phyloP scores from a whole-genome alignment of 768 basidiomycete species.

The Boletus sp. region DNA sequence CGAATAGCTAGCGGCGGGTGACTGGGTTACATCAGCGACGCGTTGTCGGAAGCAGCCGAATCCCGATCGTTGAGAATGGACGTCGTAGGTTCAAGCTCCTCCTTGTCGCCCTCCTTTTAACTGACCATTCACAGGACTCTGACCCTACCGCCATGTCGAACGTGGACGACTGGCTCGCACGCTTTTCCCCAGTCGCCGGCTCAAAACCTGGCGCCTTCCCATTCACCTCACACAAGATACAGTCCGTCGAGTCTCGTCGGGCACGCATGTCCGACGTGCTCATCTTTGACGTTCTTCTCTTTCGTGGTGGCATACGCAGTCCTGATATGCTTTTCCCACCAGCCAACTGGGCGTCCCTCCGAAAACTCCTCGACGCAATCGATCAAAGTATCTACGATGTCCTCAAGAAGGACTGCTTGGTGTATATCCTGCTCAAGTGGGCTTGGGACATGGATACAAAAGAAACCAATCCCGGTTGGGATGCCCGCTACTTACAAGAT shows the following conservation, averaged over 20 bases:
- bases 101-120: not conserved
- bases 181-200: slow-evolving; percentile 46
- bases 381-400: slow-evolving; percentile 61
- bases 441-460: slow-evolving; percentile 65
- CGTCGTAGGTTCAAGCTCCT: slow-evolving; percentile 6
- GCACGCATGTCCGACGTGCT: slow-evolving; percentile 59
- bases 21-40: slow-evolving; percentile 5
- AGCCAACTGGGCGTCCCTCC: slow-evolving; percentile 49
- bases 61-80: slow-evolving; percentile 4
- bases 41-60: slow-evolving; percentile 9
- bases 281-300: slow-evolving; percentile 72
- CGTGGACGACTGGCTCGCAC: slow-evolving; percentile 25
- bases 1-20: too few relatives aligned
- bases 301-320: slow-evolving; percentile 57
- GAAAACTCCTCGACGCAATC: slow-evolving; percentile 59
- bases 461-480: slow-evolving; percentile 37
- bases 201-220: slow-evolving; percentile 46
- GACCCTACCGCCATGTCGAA: slow-evolving; percentile 4
- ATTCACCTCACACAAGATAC: slow-evolving; percentile 52
- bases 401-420: slow-evolving; percentile 76
- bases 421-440: slow-evolving; percentile 83
- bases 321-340: slow-evolving; percentile 73
- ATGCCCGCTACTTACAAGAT: slow-evolving; percentile 43
- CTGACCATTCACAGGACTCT: slow-evolving; percentile 17
- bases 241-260: slow-evolving; percentile 63